Conservation (phyloP, 805 yeast species). For the Pichia deserticola region DNA sequence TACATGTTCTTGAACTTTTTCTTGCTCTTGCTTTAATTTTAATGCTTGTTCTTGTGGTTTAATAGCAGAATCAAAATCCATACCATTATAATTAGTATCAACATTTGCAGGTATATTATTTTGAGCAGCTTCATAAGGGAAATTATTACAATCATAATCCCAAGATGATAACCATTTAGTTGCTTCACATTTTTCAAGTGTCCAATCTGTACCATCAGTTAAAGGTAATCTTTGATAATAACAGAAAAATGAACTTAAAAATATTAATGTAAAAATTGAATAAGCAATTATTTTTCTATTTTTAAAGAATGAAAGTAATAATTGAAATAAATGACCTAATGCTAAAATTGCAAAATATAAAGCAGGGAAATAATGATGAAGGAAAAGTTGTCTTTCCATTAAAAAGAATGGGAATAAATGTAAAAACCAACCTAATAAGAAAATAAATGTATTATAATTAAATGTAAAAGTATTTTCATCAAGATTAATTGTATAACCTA, state of each 20-base stretch:
- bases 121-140: conserved; percentile 25
- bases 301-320: conserved; percentile 23
- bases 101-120: conserved; percentile 6
- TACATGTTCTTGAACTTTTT: neutral
- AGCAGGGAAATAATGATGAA: conserved; percentile 92
- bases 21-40: too few relatives aligned
- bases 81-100: conserved; percentile 6
- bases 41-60: conserved; percentile 5
- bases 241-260: conserved; percentile 43
- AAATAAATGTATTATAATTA: conserved; percentile 56
- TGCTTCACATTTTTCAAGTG: conserved; percentile 53
- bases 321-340: conserved; percentile 28
- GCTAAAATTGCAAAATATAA: conserved; percentile 57
- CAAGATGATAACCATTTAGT: conserved; percentile 58
- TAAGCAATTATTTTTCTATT: conserved; percentile 39
- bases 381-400: conserved; percentile 88
- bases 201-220: conserved; percentile 77
- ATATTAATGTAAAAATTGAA: conserved; percentile 39
- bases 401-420: conserved; percentile 73
- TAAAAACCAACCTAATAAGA: conserved; percentile 59
- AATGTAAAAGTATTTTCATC: conserved; percentile 54
- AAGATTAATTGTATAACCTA: conserved; percentile 36
- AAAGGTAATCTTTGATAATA: conserved; percentile 63
- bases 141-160: conserved; percentile 82
- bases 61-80: conserved; percentile 16